Evolutionary conservation across 1,284 basidiomycete species (phyloP), one percentile per base, ranked within the genome.

Genomic region (Pseudozyma tsukubaensis): DNA sequence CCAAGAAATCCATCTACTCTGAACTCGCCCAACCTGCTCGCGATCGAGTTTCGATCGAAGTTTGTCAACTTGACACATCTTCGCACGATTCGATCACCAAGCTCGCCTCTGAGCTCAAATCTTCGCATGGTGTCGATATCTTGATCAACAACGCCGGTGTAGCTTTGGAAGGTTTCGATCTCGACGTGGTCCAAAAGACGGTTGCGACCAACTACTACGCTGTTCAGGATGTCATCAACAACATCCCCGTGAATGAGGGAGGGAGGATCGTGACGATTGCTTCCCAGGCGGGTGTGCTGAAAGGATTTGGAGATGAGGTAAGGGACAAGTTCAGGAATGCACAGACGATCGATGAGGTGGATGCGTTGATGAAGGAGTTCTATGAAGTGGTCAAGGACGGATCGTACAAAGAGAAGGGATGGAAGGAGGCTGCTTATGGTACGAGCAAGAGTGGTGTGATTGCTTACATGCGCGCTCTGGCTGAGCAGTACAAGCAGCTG

Each of bases 101-200:
- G 51, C 80, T 75, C 34, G 65, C 59, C 48, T 44, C 36, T 4
- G 62, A 68, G 42, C 70, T 72, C 59, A 48, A 68, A 29, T 29
- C 24, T 29, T 29, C 24, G 11, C 40, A 53, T 12, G 68, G 79
- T 44, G 53, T 82, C 18, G 78, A 82, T 55, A 63, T 81, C 45
- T 65, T 81, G 16, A 60, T 84, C 50, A 75, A 75, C 59, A 84
- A 84, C 64, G 80, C 82, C 39, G 83, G 83, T 9, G 72, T 83
- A 14, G 82, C 82, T 2, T 56, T 81, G 44, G 65, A 74, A 13
- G 81, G 80, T 34, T 77, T 80, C 52, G 76, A 84, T 42, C 67
- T 32, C 45, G 52, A 79, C 18, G 72, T 82, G 7, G 79, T 78
- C n/a, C 63, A 72, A n/a, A 59, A 78, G 43, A 82, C 83, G 8